Evolutionary conservation across 495 filamentous ascomycete species (phyloP).

Genomic region (Penicillium bovifimosum): DNA sequence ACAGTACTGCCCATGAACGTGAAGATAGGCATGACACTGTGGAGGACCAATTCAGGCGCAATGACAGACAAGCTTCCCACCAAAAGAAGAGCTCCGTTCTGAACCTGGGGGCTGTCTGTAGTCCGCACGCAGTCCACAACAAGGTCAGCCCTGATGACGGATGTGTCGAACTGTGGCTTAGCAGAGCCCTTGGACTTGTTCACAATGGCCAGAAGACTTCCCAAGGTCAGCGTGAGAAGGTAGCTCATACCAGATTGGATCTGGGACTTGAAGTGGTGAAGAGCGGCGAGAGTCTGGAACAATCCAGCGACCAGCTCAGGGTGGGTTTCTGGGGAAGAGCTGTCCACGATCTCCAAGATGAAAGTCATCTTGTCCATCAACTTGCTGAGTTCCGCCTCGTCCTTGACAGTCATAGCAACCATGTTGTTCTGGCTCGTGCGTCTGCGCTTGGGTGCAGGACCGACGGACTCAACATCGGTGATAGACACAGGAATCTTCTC

Average conservation of each 20-base stretch:
- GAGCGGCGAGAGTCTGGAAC: conserved; percentile 75
- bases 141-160: conserved; percentile 74
- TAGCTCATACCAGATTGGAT: conserved; percentile 76
- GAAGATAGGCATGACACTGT: conserved; percentile 98
- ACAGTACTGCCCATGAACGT: conserved; percentile 92
- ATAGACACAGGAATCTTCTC: conserved; percentile 60
- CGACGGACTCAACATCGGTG: conserved; percentile 56
- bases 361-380: conserved; percentile 72
- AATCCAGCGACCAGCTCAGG: conserved; percentile 68
- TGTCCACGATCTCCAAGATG: conserved; percentile 81
- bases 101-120: conserved; percentile 81
- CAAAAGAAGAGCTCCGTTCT: conserved; percentile 85
- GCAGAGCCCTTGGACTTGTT: conserved; percentile 59
- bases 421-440: conserved; percentile 64
- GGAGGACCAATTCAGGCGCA: conserved; percentile 81
- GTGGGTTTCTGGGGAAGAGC: conserved; percentile 63
- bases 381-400: conserved; percentile 51
- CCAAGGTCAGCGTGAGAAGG: conserved; percentile 71
- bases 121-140: conserved; percentile 88
- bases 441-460: conserved; percentile 66
- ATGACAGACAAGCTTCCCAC: conserved; percentile 76
- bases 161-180: conserved; percentile 61
- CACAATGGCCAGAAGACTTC: conserved; percentile 72
- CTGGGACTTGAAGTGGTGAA: conserved; percentile 71
- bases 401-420: conserved; percentile 35